These are phyloP conservation scores for Penicillium paneum DNA, from an alignment of 2,329 filamentous ascomycete genomes.

Conservation along the genomic window DNA sequence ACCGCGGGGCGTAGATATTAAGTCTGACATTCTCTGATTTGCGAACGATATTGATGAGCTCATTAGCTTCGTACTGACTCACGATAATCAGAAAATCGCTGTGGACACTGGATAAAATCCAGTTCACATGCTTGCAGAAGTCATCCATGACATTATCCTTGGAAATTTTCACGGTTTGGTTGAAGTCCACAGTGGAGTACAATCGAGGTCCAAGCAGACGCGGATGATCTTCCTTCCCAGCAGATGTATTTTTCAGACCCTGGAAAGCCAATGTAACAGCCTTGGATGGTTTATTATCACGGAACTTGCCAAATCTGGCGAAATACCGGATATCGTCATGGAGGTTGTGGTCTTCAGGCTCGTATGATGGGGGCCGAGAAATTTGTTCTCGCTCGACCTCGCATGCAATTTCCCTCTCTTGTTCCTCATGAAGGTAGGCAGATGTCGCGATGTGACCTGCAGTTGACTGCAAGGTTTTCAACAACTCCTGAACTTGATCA, in stretches of 20 bases:
- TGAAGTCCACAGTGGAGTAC: slow-evolving; percentile 8
- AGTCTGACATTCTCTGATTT: slow-evolving; percentile 39
- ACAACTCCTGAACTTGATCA: neutral
- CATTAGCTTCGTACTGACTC: slow-evolving; percentile 60
- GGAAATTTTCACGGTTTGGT: neutral
- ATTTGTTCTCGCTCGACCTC: slow-evolving; percentile 60
- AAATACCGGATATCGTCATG: slow-evolving; percentile 12
- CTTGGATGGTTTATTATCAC: neutral
- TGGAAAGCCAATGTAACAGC: slow-evolving; percentile 6
- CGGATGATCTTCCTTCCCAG: slow-evolving; percentile 1
- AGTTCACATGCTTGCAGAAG: slow-evolving; percentile 56
- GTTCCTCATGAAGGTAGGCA: slow-evolving; percentile 58
- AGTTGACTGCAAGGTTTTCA: neutral
- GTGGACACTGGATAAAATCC: slow-evolving; percentile 45
- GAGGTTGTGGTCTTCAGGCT: slow-evolving; percentile 35
- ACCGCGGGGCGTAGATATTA: slow-evolving; percentile 51
- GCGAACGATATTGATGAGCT: slow-evolving; percentile 44
- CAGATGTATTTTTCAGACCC: slow-evolving; percentile 6
- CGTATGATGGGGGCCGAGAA: slow-evolving; percentile 45
- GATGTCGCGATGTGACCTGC: slow-evolving; percentile 47
- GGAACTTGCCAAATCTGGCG: slow-evolving; percentile 4
- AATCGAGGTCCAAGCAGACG: neutral
- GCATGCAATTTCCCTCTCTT: slow-evolving; percentile 59
- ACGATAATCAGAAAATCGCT: slow-evolving; percentile 49
- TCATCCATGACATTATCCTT: slow-evolving; percentile 47